Base-by-base conservation (phyloP, 805 yeast species). In the Blastobotrys parvus region DNA sequence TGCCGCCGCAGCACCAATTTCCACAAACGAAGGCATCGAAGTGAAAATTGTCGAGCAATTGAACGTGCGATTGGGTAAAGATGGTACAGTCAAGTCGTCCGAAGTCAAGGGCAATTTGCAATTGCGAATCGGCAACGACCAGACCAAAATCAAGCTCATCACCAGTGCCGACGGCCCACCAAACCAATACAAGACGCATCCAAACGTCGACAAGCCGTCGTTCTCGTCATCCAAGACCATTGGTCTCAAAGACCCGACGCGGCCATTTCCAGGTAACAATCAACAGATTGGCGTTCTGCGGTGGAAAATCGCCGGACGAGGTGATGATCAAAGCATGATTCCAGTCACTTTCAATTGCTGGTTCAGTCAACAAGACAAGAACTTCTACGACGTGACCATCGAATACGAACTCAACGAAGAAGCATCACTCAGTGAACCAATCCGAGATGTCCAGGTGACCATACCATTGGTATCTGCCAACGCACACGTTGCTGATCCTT, bases 81-180 rank as follows among this genome's bases (percentile, higher is more conserved):
- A 90, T 53, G 97, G 97, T 38, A 71, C 59, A 17, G 57, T 63
- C 40, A 50, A 56, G 48, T 41, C 49, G 38, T 77, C 86, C 35
- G 96, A 89, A 59, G 75, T 88, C 45, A 86, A 86, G 64, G 97
- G 98, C 63, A 94, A 84, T 53, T 70, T 90, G 53, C 94, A 87
- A 64, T 69, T 92, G 59, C 80, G 95, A 60, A 78, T 92, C 50
- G 88, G 82, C 61, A 76, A 88, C 56, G 75, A 71, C 32, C 70
- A 80, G 51, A 78, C 94, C 11, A 74, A 73, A 52, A 75, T 87
- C 43, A 76, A 75, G 58, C 71, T 92, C 46, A 58, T 74, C 48
- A 67, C 89, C 50, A 62, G 68, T 34, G 70, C 78, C 34, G 69
- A 64, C 18, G 72, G 73, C 23, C 64, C 68, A 34, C 64, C 72